phyloP scores from a whole-genome alignment of 2,329 filamentous ascomycete species.

The Plenodomus biglobosus region DNA sequence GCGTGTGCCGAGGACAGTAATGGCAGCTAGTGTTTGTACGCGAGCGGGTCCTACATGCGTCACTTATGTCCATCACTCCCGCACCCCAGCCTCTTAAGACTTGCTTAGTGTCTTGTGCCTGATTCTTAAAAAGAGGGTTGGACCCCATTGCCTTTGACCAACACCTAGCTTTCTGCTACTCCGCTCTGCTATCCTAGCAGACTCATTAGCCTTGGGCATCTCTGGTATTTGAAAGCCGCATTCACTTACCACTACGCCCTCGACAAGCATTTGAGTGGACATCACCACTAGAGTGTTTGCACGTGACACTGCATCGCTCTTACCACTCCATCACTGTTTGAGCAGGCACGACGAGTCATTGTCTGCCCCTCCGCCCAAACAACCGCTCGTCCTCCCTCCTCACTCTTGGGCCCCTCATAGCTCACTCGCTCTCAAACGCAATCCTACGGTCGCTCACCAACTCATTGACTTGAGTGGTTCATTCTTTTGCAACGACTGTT shows the following conservation, averaged over 20 bases:
- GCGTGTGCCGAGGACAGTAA: constrained; percentile 8
- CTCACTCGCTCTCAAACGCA: not conserved
- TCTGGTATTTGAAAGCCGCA: not conserved
- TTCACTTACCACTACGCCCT: not conserved
- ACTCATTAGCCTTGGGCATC: not conserved
- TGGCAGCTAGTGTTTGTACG: constrained; percentile 29
- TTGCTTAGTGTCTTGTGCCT: constrained; percentile 11
- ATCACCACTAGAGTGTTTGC: not conserved
- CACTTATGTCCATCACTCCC: constrained; percentile 14
- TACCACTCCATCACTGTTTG: constrained; percentile 14
- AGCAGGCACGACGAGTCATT: constrained; percentile 6
- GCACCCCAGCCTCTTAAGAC: constrained; percentile 9
- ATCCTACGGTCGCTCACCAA: constrained; percentile 6
- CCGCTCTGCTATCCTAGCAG: not conserved
- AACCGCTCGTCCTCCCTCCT: constrained; percentile 3
- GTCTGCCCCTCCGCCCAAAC: not conserved
- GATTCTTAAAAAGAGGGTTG: constrained; percentile 11
- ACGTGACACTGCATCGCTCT: constrained; percentile 14
- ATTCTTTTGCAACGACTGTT: constrained; percentile 3
- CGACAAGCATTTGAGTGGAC: not conserved
- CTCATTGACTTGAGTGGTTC: constrained; percentile 3
- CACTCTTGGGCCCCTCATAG: constrained; percentile 1
- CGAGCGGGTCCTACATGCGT: constrained; percentile 24
- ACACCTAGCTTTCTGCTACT: not conserved
- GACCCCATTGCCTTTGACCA: constrained; percentile 8